Evolutionary conservation across 176 grass and related monocot species (phyloP).

Genomic region (Bothriochloa decipiens): DNA sequence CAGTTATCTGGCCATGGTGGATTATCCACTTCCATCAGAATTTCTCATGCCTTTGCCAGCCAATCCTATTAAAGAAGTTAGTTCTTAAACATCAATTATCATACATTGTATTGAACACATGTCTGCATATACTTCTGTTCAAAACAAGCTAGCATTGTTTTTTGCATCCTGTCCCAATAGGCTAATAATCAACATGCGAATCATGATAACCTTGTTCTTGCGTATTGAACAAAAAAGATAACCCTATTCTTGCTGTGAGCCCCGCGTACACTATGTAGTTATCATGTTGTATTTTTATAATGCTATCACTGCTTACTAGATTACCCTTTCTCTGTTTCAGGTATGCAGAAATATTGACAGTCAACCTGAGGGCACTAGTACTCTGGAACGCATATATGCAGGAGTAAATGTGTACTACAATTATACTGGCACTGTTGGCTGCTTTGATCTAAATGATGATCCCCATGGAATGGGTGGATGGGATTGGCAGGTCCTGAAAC

Average conservation of each 20-base stretch:
- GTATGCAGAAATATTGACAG: conserved; percentile 81
- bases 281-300: conserved; percentile 9
- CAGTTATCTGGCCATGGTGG: conserved; percentile 96
- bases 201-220: not conserved
- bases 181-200: not conserved
- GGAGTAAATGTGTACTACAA: conserved; percentile 96
- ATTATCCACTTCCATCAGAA: conserved; percentile 83
- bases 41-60: conserved; percentile 95
- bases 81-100: conserved; percentile 9
- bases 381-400: conserved; percentile 75
- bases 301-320: not conserved
- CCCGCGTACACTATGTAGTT: not conserved
- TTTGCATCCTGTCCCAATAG: not conserved
- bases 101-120: not conserved
- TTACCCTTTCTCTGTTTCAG: conserved; percentile 49
- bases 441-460: conserved; percentile 94
- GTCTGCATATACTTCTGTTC: not conserved
- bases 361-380: conserved; percentile 63
- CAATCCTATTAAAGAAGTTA: conserved; percentile 94
- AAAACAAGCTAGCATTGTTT: not conserved
- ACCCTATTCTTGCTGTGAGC: not conserved
- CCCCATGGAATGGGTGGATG: conserved; percentile 98
- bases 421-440: conserved; percentile 67
- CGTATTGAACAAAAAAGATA: not conserved
- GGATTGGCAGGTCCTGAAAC: conserved; percentile 74